Conservation (phyloP, 139 green algal species). For the Chlorella sp. region DNA sequence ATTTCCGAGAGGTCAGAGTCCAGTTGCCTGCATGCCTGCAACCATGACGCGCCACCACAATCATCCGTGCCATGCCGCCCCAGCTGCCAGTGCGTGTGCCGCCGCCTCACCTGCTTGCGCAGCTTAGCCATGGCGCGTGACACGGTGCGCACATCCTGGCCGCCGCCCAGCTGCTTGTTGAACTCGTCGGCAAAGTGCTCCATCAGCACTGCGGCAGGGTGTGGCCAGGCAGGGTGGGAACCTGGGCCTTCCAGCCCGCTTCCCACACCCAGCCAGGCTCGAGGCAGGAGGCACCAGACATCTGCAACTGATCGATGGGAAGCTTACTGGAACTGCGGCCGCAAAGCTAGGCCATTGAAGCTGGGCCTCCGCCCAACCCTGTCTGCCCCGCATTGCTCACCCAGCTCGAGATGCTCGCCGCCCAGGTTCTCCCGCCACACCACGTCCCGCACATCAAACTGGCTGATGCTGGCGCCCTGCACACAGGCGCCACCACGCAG, state of each 20-base stretch:
- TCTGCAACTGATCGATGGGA: no score
- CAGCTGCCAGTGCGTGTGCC: slow-evolving; percentile 18
- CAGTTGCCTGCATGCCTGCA: no score
- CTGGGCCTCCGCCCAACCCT: background rate
- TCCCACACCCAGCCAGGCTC: background rate
- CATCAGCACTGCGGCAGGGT: slow-evolving; percentile 63
- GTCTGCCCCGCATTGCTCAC: background rate
- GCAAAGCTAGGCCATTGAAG: no score
- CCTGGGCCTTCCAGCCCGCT: no score
- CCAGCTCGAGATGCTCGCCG: slow-evolving; percentile 82
- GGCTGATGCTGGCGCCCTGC: slow-evolving; percentile 61
- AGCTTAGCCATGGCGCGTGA: slow-evolving; percentile 93
- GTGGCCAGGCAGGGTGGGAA: background rate
- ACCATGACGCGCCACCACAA: no score
- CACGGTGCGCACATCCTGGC: slow-evolving; percentile 62
- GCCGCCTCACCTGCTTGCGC: slow-evolving; percentile 65
- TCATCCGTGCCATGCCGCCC: no score
- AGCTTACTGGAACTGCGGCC: no score
- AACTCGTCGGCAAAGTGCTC: slow-evolving; percentile 94
- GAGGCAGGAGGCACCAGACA: background rate
- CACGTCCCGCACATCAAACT: slow-evolving; percentile 95
- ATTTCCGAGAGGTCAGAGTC: no score
- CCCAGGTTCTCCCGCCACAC: slow-evolving; percentile 91
- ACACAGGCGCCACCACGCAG: no score
- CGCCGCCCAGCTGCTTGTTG: slow-evolving; percentile 66